Evolutionary conservation across 352 stramenopile species (phyloP).

Genomic region (Phytopythium ostracodes): DNA sequence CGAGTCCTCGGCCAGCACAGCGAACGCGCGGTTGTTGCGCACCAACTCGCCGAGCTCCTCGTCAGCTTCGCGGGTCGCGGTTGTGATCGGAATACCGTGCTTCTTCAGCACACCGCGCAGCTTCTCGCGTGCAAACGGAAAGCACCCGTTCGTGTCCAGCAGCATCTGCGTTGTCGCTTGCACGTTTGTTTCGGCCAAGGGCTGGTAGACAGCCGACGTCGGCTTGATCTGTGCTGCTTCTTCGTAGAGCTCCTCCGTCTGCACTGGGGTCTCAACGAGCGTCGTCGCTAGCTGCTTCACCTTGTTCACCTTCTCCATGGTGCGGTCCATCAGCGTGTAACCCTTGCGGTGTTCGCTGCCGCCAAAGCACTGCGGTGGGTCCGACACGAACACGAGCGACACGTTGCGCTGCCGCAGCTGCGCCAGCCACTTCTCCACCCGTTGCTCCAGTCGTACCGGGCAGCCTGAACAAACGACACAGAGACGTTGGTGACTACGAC

Average conservation of each 20-base stretch:
- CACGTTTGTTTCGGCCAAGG: slow-evolving; percentile 8
- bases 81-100: slow-evolving; percentile 44
- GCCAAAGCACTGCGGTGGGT: slow-evolving; percentile 74
- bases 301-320: slow-evolving; percentile 45
- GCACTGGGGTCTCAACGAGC: slow-evolving; percentile 19
- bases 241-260: background rate
- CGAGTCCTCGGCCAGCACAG: slow-evolving; percentile 80
- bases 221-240: background rate
- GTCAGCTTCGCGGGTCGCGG: slow-evolving; percentile 66
- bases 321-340: slow-evolving; percentile 47
- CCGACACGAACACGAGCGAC: slow-evolving; percentile 59
- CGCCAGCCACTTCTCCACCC: slow-evolving; percentile 46
- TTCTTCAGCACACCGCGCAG: slow-evolving; percentile 52
- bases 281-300: slow-evolving; percentile 30
- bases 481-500: no score
- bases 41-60: slow-evolving; percentile 71
- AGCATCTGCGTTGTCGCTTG: slow-evolving; percentile 24
- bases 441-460: slow-evolving; percentile 35
- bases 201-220: background rate
- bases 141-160: slow-evolving; percentile 64
- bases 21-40: slow-evolving; percentile 40
- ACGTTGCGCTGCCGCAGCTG: slow-evolving; percentile 37
- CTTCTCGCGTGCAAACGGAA: slow-evolving; percentile 73
- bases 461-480: slow-evolving; percentile 14
- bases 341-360: slow-evolving; percentile 65